Base-by-base conservation (phyloP, 1,284 basidiomycete species). In the Phellopilus nigrolimitatus region DNA sequence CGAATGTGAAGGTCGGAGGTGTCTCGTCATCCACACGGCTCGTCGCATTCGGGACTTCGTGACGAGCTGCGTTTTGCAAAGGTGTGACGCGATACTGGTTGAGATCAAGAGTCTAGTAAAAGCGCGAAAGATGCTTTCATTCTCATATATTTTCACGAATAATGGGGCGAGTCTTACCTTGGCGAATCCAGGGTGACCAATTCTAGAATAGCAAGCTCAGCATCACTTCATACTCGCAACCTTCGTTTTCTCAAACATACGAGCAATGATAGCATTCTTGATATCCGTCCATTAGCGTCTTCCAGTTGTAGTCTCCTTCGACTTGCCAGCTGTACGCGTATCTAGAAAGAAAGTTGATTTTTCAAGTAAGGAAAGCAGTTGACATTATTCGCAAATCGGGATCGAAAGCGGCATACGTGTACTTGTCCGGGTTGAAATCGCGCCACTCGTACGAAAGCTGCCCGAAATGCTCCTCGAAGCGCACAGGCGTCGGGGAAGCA, bases 251-350 rank as follows among this genome's bases (percentile, higher is more conserved):
- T 33, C 7, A 24, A 24, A 9, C 21, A 31, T 22, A 42, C 19
- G n/a, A 39, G 50, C 61, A 62, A 27, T 61, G 59, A 44, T 61
- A 61, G 40, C 61, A 62, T 31, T 62, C 61, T 50, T 64, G 59
- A 48, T 62, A 64, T 13, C 61, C 61, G 46, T 63, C 62, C 57
- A 61, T 61, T 2, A 62, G 46, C 1, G 61, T 56, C 42, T 58
- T 58, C 57, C 57, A 58, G 46, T 58, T 58, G 30, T 47, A 54
- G 40, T 47, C 37, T 27, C 57, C 57, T 24, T 34, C 42, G 9
- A 49, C 44, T 28, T 56, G 50, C 50, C 54, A 49, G 15, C 34
- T 43, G 33, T 56, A 56, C n/a, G 40, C 40, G 24, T 43, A 52
- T 28, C 54, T 56, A 28, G 6, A 19, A 4, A 13, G 15, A 24